Evolutionary conservation across 352 stramenopile species (phyloP), one percentile per base, ranked within the genome.

Genomic region (Globisporangium acanthophoron): DNA sequence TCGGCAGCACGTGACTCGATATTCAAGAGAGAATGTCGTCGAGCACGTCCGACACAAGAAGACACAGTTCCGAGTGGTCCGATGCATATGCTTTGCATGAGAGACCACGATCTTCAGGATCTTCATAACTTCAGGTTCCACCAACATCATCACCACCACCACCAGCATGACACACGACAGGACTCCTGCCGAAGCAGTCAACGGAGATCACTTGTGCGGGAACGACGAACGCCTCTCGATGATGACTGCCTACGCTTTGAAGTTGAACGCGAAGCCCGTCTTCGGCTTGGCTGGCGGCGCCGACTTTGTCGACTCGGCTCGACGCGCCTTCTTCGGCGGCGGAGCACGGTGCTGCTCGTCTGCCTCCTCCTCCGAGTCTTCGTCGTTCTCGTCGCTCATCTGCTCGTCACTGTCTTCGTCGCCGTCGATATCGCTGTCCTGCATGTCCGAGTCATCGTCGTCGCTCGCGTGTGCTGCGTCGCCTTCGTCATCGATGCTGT

Each of bases 241-340:
- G 35, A 37, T 37, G 33, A 37, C 8, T 9, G 40, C 20, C 49
- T 66, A 80, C 16, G 56, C 53, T 5, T 59, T 56, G 35, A 81
- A 81, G 58, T 78, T 78, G 59, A 81, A 81, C 13, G 70, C 67
- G 51, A 81, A 81, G 2, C 47, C 50, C 43, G 63, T 63, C 24
- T 64, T 53, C 1, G 60, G 11, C 41, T 67, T 68, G 49, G 18
- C 2, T 18, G 7, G 11, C 18, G 24, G 11, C 15, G 18, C 43
- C 8, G 41, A 27, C 27, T 41, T 52, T 7, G 31, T 31, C 15
- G 41, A 15, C 27, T 45, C 55, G 6, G 18, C 21, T 15, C 18
- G 41, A 15, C 46, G 54, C 47, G 12, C 20, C 31, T 58, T 61
- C 29, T 56, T 66, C 37, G 37, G n/a, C 20, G 31, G 46, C 9